Evolutionary conservation across 2,329 filamentous ascomycete species (phyloP).

Genomic region (Albophoma yamanashiensis): DNA sequence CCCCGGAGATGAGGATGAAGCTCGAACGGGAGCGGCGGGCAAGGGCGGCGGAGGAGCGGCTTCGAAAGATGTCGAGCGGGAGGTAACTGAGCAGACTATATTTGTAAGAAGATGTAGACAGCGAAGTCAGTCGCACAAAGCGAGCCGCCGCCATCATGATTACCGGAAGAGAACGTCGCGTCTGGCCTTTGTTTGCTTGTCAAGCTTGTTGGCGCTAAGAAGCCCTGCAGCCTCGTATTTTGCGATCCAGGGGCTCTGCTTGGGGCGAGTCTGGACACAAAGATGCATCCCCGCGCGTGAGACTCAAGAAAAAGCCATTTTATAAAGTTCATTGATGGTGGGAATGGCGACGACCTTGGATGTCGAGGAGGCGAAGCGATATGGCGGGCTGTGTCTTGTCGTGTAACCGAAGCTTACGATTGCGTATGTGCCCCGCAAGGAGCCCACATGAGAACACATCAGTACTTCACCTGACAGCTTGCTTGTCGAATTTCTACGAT

Average conservation of each 20-base stretch:
- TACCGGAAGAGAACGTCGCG: not conserved
- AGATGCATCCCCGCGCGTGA: not conserved
- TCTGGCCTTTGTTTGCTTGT: not conserved
- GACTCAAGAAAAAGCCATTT: not conserved
- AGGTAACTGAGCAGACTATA: constrained; percentile 5
- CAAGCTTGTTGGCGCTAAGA: not conserved
- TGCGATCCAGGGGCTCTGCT: not conserved
- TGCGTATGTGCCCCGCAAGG: not conserved
- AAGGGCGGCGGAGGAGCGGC: constrained; percentile 80
- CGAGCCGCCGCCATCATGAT: not conserved
- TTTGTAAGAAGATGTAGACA: not conserved
- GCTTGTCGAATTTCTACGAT: not conserved
- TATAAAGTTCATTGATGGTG: too few relatives aligned
- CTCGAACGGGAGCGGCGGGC: constrained; percentile 84
- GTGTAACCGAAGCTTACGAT: not conserved
- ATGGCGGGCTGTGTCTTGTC: not conserved
- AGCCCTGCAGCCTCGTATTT: not conserved
- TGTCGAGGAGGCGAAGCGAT: not conserved
- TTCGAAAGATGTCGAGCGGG: constrained; percentile 46
- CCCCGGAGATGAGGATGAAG: constrained; percentile 73
- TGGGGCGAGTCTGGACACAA: not conserved
- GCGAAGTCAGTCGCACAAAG: not conserved
- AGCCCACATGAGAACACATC: not conserved
- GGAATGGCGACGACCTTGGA: too few relatives aligned
- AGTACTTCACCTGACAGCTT: not conserved